These are phyloP conservation scores for Passalora sequoiae DNA, from an alignment of 2,329 filamentous ascomycete species.

Conservation along the genomic window DNA sequence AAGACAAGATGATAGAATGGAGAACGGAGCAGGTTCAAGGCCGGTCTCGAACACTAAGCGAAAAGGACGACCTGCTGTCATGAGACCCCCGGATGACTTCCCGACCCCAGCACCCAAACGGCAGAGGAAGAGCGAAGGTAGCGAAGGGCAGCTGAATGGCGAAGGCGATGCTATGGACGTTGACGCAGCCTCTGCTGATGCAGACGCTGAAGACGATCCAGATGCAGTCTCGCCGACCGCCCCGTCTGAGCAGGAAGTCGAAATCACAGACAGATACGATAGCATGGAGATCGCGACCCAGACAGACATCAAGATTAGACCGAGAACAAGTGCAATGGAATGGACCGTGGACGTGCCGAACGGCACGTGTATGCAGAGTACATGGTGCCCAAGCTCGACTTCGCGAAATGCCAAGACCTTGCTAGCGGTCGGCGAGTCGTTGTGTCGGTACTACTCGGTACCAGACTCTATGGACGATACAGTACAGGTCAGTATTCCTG, in stretches of 20 bases:
- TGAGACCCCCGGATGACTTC: constrained; percentile 29
- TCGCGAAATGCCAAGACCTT: constrained; percentile 24
- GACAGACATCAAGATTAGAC: constrained; percentile 30
- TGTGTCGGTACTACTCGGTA: constrained; percentile 34
- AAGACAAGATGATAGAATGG: constrained; percentile 13
- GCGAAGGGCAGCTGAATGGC: constrained; percentile 37
- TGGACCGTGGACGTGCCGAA: constrained; percentile 32
- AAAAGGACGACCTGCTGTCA: constrained; percentile 15
- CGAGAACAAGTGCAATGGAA: constrained; percentile 33
- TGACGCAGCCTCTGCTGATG: constrained; percentile 29
- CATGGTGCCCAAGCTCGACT: constrained; percentile 29
- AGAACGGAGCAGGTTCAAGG: constrained; percentile 16
- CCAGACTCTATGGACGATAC: constrained; percentile 22
- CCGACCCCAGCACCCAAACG: constrained; percentile 31
- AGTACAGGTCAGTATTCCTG: constrained; percentile 20
- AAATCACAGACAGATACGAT: constrained; percentile 30
- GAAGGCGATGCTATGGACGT: constrained; percentile 44
- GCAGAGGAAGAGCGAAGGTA: constrained; percentile 31
- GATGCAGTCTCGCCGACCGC: constrained; percentile 26
- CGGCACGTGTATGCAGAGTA: constrained; percentile 25
- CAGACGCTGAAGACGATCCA: constrained; percentile 25
- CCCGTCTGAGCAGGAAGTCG: constrained; percentile 25
- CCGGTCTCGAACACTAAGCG: constrained; percentile 13
- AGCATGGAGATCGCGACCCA: constrained; percentile 33
- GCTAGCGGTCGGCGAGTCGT: constrained; percentile 31